Percentiles rank a stretch among this genome's conserved stretches.
phyloP scores from a whole-genome alignment of 139 green algal species.

The Edaphochlamys debaryana region DNA sequence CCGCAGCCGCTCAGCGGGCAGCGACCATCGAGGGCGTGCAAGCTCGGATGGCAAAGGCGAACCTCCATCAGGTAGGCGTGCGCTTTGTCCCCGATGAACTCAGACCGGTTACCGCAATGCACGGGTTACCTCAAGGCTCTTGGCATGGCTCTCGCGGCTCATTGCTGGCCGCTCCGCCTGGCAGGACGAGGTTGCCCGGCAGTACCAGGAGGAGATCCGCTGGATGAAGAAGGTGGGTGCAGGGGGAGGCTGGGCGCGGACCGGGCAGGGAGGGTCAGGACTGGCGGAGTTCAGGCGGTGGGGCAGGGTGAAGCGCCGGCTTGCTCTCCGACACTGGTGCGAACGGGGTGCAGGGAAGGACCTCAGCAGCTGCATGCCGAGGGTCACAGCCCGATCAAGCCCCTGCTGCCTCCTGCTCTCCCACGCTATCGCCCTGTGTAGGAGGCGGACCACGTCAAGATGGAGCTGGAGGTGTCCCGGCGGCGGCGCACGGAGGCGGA shows the following conservation, averaged over 20 bases:
- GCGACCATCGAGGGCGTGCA: slow-evolving; percentile 24
- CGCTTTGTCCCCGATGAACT: too few relatives aligned
- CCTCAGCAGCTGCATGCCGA: background rate
- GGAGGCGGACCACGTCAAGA: slow-evolving; percentile 26
- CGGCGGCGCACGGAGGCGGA: slow-evolving; percentile 6
- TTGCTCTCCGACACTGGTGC: too few relatives aligned
- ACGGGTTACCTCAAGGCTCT: too few relatives aligned
- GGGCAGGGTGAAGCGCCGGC: background rate
- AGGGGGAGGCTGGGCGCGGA: too few relatives aligned
- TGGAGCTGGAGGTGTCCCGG: slow-evolving; percentile 8
- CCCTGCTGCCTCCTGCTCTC: too few relatives aligned
- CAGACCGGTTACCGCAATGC: too few relatives aligned
- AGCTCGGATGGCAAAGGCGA: background rate
- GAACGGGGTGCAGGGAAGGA: too few relatives aligned
- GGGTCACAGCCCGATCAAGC: background rate
- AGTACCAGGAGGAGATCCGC: slow-evolving; percentile 26
- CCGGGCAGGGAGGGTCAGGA: background rate
- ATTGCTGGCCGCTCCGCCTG: too few relatives aligned
- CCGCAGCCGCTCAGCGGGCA: background rate
- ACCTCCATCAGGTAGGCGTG: too few relatives aligned
- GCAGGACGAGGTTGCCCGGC: slow-evolving; percentile 15
- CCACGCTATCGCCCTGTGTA: background rate
- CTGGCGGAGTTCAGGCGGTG: background rate
- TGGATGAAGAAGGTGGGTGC: slow-evolving; percentile 38
- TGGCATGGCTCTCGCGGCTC: too few relatives aligned